phyloP scores from a whole-genome alignment of 306 rosid genomes.

The Trifolium dubium region DNA sequence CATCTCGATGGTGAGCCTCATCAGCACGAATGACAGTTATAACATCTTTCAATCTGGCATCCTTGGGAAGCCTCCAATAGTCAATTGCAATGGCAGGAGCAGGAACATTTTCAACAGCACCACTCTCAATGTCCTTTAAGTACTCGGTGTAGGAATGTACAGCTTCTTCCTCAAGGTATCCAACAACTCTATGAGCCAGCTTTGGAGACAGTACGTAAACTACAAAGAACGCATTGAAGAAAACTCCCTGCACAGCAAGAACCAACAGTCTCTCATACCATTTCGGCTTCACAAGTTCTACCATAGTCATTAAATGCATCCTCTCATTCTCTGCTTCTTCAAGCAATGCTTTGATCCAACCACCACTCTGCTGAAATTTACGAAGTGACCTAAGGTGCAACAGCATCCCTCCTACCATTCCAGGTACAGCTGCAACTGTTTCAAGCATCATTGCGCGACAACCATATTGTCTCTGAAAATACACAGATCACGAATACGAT shows the following conservation, averaged over 20 bases:
- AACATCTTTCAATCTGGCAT: conserved; percentile 70
- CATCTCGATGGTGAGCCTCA: conserved; percentile 85
- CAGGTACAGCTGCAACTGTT: conserved; percentile 85
- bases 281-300: conserved; percentile 72
- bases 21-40: conserved; percentile 77
- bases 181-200: conserved; percentile 72
- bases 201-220: conserved; percentile 68
- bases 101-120: conserved; percentile 63
- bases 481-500: neutral
- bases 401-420: conserved; percentile 87
- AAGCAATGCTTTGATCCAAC: conserved; percentile 83
- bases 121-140: conserved; percentile 58
- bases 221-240: conserved; percentile 74
- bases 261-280: conserved; percentile 79
- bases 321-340: conserved; percentile 93
- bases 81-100: conserved; percentile 88
- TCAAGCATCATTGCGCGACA: conserved; percentile 90
- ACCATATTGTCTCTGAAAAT: conserved; percentile 68
- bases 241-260: conserved; percentile 80
- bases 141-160: conserved; percentile 69
- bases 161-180: conserved; percentile 89
- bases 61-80: conserved; percentile 83
- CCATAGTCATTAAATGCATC: conserved; percentile 88
- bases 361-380: conserved; percentile 69
- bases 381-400: conserved; percentile 71